Conservation (phyloP, 495 filamentous ascomycete species). For the Lasiosphaeria miniovina region DNA sequence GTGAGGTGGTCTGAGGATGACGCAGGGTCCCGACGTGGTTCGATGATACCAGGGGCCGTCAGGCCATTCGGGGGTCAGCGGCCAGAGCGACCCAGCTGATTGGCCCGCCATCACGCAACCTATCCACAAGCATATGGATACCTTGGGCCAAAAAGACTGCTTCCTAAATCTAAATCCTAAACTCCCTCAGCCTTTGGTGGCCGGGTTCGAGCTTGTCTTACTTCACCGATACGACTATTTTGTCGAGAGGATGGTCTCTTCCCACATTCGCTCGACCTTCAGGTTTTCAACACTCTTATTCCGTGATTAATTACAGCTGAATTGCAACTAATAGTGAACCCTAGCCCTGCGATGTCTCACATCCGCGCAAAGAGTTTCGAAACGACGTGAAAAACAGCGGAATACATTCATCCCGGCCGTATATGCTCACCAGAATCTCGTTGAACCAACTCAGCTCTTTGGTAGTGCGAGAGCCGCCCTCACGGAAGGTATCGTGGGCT, state of each 20-base stretch:
- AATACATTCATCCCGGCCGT: slow-evolving; percentile 14
- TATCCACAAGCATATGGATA: not conserved
- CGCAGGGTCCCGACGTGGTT: slow-evolving; percentile 1
- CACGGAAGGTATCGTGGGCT: slow-evolving; percentile 17
- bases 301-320: no score
- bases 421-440: slow-evolving; percentile 7
- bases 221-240: no score
- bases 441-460: slow-evolving; percentile 20
- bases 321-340: not conserved
- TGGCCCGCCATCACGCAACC: not conserved
- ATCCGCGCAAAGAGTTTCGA: not conserved
- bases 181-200: no score
- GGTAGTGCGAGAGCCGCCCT: slow-evolving; percentile 7
- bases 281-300: no score
- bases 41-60: not conserved
- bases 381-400: slow-evolving; percentile 12
- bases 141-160: no score
- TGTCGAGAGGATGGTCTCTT: no score
- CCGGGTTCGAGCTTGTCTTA: no score
- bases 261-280: no score
- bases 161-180: no score
- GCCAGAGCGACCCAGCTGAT: not conserved
- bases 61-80: not conserved
- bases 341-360: not conserved
- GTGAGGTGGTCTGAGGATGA: slow-evolving; percentile 3